Conservation (phyloP, 306 rosid species). For the Nissolia schottii region DNA sequence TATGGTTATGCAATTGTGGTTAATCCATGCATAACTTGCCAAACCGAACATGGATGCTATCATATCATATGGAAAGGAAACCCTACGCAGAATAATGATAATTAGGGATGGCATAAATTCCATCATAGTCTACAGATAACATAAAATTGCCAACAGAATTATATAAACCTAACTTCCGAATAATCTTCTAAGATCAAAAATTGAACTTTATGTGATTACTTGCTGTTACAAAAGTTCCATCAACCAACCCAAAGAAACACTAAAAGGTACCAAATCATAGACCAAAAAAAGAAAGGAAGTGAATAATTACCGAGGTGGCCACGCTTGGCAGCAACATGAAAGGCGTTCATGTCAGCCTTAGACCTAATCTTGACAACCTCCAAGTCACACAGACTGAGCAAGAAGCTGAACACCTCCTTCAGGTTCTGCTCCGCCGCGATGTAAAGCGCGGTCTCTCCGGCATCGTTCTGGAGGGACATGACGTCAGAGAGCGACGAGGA, state of each 20-base stretch:
- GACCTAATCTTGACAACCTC: constrained; percentile 68
- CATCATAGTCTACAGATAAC: neutral
- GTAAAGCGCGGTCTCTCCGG: constrained; percentile 64
- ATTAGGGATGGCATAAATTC: neutral
- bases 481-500: constrained; percentile 45
- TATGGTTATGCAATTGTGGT: no score
- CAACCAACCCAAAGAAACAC: constrained; percentile 10
- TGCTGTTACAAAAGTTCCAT: no score
- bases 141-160: neutral
- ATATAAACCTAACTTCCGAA: neutral
- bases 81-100: no score
- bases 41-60: no score
- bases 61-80: no score
- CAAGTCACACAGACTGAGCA: constrained; percentile 51
- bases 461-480: constrained; percentile 71
- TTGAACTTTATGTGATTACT: neutral
- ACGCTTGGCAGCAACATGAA: constrained; percentile 75
- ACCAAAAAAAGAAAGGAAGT: neutral
- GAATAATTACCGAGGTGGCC: constrained; percentile 63
- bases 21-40: no score
- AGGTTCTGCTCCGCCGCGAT: constrained; percentile 64
- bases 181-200: no score
- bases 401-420: constrained; percentile 49
- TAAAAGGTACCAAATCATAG: neutral
- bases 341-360: constrained; percentile 65